Evolutionary conservation across 306 rosid genomes (phyloP), one percentile per base, ranked within the genome.

Genomic region (Trifolium pratense): DNA sequence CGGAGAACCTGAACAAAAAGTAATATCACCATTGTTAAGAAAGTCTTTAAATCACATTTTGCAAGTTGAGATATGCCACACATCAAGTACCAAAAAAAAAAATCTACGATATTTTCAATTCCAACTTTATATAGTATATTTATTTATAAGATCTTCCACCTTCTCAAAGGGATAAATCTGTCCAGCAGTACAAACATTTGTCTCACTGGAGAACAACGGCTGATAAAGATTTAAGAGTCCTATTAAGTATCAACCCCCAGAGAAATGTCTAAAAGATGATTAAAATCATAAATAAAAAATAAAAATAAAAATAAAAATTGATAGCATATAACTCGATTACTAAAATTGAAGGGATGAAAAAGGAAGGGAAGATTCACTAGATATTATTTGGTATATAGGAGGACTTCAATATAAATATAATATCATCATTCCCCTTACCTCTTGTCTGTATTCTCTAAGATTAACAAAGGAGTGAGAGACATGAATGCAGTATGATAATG

Each of bases 381-480:
- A 71, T 18, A n/a, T 42, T 42, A 76, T 52, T 40, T 5, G 14
- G 46, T 31, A 18, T 37, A 68, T 53, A 71, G 64, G 60, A 70
- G 51, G 62, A 79, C 65, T 65, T 39, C 9, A 70, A 68, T 37
- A 70, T 55, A 18, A 29, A 40, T 46, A 67, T 15, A 53, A 42
- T 36, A 46, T 39, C 17, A 51, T 62, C 49, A 73, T 55, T 67
- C 48, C 45, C 39, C 76, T 84, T 78, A 91, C 99, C 97, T 91
- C 99, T 23, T 66, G 95, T 70, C 99, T 81, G 76, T 94, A 94
- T 86, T 94, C 99, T 65, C 99, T 76, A 60, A 94, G 95, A 63
- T 90, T 94, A 51, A 94, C 97, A 82, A 81, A 94, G 80, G 96
- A 86, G 83, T 94, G 96, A 57, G 99, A 94, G 79, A 94, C 84